Evolutionary conservation across 768 basidiomycete genomes (phyloP).

Genomic region (Podaxis sp.): DNA sequence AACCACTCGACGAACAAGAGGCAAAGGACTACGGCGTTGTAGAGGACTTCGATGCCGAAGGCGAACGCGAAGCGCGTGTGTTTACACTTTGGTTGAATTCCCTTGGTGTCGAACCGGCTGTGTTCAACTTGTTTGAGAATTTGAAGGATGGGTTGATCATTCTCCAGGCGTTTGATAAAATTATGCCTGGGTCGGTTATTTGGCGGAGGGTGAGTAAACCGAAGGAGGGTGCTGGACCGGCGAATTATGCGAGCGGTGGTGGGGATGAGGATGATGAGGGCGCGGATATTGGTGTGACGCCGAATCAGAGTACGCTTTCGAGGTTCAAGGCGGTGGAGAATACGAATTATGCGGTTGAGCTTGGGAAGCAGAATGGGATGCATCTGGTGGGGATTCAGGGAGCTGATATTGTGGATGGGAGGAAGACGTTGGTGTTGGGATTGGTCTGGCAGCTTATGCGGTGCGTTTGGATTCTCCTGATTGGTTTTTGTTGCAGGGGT

Average conservation of each 20-base stretch:
- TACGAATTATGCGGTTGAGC: constrained; percentile 93
- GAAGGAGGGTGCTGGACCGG: constrained; percentile 55
- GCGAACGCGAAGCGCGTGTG: constrained; percentile 95
- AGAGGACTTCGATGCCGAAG: constrained; percentile 98
- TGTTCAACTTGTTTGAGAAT: constrained; percentile 96
- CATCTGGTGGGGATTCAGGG: constrained; percentile 97
- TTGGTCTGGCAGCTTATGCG: constrained; percentile 98
- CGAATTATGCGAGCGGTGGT: constrained; percentile 36
- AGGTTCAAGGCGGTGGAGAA: constrained; percentile 98
- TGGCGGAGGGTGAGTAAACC: constrained; percentile 98
- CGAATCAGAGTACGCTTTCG: constrained; percentile 82
- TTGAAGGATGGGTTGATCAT: constrained; percentile 89
- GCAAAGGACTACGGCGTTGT: constrained; percentile 86
- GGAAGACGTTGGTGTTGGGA: constrained; percentile 89
- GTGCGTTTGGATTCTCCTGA: constrained; percentile 33
- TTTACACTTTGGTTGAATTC: constrained; percentile 99
- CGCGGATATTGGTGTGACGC: constrained; percentile 79
- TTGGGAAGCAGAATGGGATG: constrained; percentile 91
- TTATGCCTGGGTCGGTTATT: constrained; percentile 86
- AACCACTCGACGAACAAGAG: constrained; percentile 91
- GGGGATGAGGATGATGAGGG: constrained; percentile 60
- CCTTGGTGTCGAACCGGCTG: constrained; percentile 92
- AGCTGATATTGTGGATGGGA: constrained; percentile 94
- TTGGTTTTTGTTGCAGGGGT: background rate
- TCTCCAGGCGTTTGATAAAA: constrained; percentile 95